phyloP scores from a whole-genome alignment of 257 asterid species.

The Lantana camara region DNA sequence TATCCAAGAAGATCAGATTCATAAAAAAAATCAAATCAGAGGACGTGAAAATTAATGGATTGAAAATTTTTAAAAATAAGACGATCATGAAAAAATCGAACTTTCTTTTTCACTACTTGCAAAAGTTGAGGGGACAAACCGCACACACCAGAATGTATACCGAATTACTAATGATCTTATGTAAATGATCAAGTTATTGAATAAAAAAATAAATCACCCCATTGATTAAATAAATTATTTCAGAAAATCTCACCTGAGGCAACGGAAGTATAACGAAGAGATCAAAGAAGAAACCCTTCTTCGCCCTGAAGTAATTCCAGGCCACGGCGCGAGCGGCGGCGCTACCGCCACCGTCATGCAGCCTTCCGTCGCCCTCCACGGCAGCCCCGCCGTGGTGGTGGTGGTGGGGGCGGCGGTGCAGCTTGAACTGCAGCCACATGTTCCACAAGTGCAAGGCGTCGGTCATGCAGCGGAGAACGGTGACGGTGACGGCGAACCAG shows the following conservation, averaged over 20 bases:
- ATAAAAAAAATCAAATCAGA: no score
- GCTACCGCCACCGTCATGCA: conserved; percentile 18
- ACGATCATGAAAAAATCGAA: no score
- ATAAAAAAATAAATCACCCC: background rate
- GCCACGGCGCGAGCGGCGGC: conserved; percentile 37
- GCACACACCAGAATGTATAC: no score
- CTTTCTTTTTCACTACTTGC: no score
- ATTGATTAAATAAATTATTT: background rate
- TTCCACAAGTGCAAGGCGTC: conserved; percentile 83
- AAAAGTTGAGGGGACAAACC: no score
- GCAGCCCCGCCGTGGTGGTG: background rate
- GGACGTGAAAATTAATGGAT: no score
- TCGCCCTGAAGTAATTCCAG: conserved; percentile 47
- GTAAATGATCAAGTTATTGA: no score
- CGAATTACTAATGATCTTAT: no score
- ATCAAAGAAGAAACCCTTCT: conserved; percentile 72
- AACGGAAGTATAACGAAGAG: conserved; percentile 88
- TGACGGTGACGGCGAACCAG: conserved; percentile 83
- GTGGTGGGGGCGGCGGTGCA: conserved; percentile 39
- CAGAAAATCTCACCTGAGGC: conserved; percentile 71
- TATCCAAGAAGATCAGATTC: no score
- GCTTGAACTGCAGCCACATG: conserved; percentile 82
- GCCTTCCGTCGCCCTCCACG: conserved; percentile 7
- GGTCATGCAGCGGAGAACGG: conserved; percentile 84
- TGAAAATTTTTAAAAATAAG: no score